phyloP scores from a whole-genome alignment of 768 basidiomycete genomes.

The Porpolomopsis calyptriformis region DNA sequence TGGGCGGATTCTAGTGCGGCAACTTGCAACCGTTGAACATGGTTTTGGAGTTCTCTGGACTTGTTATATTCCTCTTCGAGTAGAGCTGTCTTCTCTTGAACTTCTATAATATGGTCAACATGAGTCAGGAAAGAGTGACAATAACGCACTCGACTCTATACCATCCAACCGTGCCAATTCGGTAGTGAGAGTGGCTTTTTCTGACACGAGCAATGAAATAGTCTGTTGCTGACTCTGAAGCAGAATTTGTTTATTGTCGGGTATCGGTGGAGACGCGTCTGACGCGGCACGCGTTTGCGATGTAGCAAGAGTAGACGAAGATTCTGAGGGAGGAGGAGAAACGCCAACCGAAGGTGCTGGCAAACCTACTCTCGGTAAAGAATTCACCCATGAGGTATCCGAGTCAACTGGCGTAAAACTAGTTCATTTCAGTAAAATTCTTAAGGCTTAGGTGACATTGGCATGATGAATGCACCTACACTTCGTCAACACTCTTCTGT shows the following conservation, averaged over 20 bases:
- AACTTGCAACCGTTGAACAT: slow-evolving; percentile 32
- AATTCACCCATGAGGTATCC: slow-evolving; percentile 50
- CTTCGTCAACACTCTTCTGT: slow-evolving; percentile 46
- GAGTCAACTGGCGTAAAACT: slow-evolving; percentile 38
- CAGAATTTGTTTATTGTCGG: slow-evolving; percentile 23
- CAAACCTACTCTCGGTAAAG: slow-evolving; percentile 37
- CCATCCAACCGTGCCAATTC: slow-evolving; percentile 49
- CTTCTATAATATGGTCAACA: slow-evolving; percentile 24
- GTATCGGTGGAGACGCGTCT: slow-evolving; percentile 6
- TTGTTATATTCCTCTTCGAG: slow-evolving; percentile 35
- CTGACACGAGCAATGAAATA: slow-evolving; percentile 65
- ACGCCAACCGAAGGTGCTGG: slow-evolving; percentile 20
- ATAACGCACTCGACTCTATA: slow-evolving; percentile 48
- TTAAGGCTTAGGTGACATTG: neutral
- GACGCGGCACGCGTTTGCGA: slow-evolving; percentile 11
- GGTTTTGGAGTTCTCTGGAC: slow-evolving; percentile 29
- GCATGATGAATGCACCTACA: slow-evolving; percentile 40
- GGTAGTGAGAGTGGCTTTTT: slow-evolving; percentile 51
- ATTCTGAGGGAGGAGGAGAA: slow-evolving; percentile 2
- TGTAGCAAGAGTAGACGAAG: slow-evolving; percentile 9
- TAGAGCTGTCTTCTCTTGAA: slow-evolving; percentile 30
- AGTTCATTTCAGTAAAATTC: slow-evolving; percentile 5
- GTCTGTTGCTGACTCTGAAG: slow-evolving; percentile 58
- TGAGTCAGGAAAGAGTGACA: neutral
- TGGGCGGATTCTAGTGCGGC: slow-evolving; percentile 28